Percentiles rank a stretch among this genome's conserved stretches.
Conservation (phyloP, 257 asterid genomes). For the Capsicum baccatum region DNA sequence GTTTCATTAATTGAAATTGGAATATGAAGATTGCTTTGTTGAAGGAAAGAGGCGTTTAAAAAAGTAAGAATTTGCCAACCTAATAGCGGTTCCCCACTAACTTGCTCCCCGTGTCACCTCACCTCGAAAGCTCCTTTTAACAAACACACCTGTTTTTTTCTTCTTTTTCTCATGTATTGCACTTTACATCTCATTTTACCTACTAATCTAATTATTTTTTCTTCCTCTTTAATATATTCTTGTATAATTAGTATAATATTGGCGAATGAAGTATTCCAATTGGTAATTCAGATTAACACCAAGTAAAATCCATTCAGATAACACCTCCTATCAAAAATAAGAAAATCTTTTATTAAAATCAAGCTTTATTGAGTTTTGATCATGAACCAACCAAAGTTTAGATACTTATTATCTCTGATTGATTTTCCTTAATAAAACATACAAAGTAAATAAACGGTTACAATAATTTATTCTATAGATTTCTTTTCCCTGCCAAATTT, state of each 20-base stretch:
- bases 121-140: constrained; percentile 24
- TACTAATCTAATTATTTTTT: neutral
- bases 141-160: constrained; percentile 17
- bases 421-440: neutral
- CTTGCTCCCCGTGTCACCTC: neutral
- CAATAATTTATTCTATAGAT: neutral
- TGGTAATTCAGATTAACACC: neutral
- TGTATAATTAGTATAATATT: neutral
- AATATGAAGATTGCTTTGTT: neutral
- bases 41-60: neutral
- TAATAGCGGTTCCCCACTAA: constrained; percentile 26
- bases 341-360: neutral
- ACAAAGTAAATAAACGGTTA: neutral
- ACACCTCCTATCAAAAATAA: too few species aligned
- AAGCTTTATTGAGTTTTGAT: neutral
- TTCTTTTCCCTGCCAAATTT: neutral
- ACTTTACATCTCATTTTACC: constrained; percentile 23
- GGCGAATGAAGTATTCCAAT: neutral
- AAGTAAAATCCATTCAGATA: too few species aligned
- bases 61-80: constrained; percentile 15
- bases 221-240: neutral
- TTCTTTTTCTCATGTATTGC: neutral
- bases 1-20: neutral
- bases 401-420: neutral
- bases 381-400: neutral